Base-by-base conservation (phyloP, 345 rosid genomes). In the Gossypium ekmanianum region DNA sequence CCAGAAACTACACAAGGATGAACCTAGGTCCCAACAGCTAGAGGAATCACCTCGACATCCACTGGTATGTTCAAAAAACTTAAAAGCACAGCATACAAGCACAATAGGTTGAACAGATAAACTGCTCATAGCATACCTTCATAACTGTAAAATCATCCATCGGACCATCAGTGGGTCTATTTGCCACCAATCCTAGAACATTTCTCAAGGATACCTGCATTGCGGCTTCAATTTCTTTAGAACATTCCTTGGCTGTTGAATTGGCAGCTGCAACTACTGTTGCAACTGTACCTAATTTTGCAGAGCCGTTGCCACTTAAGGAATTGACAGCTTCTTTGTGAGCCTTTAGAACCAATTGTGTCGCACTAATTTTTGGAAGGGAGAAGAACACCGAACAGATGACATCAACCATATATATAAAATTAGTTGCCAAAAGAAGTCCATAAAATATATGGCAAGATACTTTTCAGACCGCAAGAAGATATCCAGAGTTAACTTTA, bases 161-260 rank as follows among this genome's bases (percentile, higher is more conserved):
- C 47, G 98, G 97, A 77, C 90, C 94, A 74, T 93, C 99, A 24
- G 74, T 78, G 41, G 88, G 78, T 84, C 79, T 87, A 80, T 79
- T 85, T 72, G 87, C 76, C 27, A 89, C 79, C 69, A 88, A 80
- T 79, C 94, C 94, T 55, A 93, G 79, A 14, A 97, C 90, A 85
- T 88, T 93, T 87, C 97, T 96, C 90, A 93, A 85, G 65, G 97
- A 92, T 59, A 96, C 85, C 85, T 96, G 97, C 98, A 96, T 96
- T 74, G 99, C 97, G 11, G 92, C 94, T 87, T 96, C 96, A 76
- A 96, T 96, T 83, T 96, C 99, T 85, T 88, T 96, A 62, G 99
- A 92, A 79, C 97, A 87, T 87, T 92, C 97, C 82, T 76, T 68
- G 20, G 99, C 97, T 29, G 94, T 95, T 76, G 99, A 93, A 90